Evolutionary conservation across 768 basidiomycete genomes (phyloP), one percentile per base, ranked within the genome.

Genomic region (Pisolithus marmoratus): DNA sequence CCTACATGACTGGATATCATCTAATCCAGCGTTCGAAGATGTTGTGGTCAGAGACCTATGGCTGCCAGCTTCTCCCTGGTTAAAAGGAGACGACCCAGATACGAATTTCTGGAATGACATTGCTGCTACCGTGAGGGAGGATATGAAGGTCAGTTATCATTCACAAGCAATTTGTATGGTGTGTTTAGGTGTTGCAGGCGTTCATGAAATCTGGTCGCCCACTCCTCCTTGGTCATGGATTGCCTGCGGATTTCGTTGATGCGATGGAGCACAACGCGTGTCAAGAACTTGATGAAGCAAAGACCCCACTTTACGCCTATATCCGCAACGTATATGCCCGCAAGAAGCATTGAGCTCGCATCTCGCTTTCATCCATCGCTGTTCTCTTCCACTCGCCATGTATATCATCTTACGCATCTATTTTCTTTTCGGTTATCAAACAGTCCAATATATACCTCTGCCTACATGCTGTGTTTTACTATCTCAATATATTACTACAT

Each of bases 181-280:
- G 43, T 29, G 17, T 6, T 40, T 44, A 45, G 53, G 52, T 46
- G 9, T 26, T 49, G 19, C 55, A 90, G 85, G 72, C 77, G 14
- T 88, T 90, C 61, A 60, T 90, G 38, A 75, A 73, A 56, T 81
- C 83, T 1, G 82, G 79, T 17, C 74, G 85, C n/a, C 83, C 85
- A 20, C 70, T 90, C 38, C 74, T 90, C 3, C 74, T 90, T 5
- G 78, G 81, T 12, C 77, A 72, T 58, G 88, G 85, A 4, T 59
- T 88, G 26, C 64, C 81, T 3, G 75, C 77, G 60, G 65, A 70
- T 8, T 60, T 82, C 15, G 74, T 88, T 20, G 70, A 81, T 51
- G 69, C 76, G 29, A 65, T 90, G 17, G 75, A 87, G 63, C 49
- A 51, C 5, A 76, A 79, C 22, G 77, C 81, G 12, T 63, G 62